These are phyloP conservation scores for Lodderomyces theae DNA, from an alignment of 1,139 yeast genomes.

Conservation along the genomic window DNA sequence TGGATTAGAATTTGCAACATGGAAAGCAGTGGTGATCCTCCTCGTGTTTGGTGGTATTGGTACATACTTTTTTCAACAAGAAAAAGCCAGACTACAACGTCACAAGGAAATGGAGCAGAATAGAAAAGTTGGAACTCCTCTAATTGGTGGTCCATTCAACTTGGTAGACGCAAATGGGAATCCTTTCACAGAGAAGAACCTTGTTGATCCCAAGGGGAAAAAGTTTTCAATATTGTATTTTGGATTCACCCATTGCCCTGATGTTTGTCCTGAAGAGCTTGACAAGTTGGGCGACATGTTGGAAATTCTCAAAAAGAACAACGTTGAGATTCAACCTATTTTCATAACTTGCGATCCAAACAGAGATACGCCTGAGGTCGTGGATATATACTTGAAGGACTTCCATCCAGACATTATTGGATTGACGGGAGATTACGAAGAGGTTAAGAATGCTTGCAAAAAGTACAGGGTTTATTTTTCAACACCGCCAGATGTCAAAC, in stretches of 20 bases:
- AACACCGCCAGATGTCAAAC: conserved; percentile 88
- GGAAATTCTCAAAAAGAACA: conserved; percentile 57
- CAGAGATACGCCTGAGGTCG: conserved; percentile 81
- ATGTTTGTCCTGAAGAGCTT: conserved; percentile 95
- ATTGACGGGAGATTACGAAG: conserved; percentile 85
- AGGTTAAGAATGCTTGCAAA: conserved; percentile 79
- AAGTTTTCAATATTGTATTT: conserved; percentile 81
- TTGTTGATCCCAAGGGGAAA: conserved; percentile 51
- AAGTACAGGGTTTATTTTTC: conserved; percentile 91
- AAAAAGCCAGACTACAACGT: conserved; percentile 68
- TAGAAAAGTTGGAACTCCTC: conserved; percentile 86
- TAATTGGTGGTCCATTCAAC: conserved; percentile 86
- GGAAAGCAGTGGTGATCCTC: conserved; percentile 77
- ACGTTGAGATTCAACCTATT: conserved; percentile 70
- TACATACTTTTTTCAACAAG: conserved; percentile 66
- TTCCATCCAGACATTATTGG: conserved; percentile 90
- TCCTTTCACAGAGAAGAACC: conserved; percentile 69
- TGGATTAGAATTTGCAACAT: conserved; percentile 66
- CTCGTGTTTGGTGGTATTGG: conserved; percentile 66
- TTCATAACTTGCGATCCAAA: conserved; percentile 97
- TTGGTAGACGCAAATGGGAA: conserved; percentile 69
- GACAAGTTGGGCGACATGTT: conserved; percentile 85
- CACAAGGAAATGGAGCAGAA: conserved; percentile 81
- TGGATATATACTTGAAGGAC: conserved; percentile 75
- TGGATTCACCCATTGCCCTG: conserved; percentile 97